Percentiles rank a stretch among this genome's conserved stretches.
Evolutionary conservation across 2,329 filamentous ascomycete species (phyloP).

Genomic region (Whalleya microplaca): DNA sequence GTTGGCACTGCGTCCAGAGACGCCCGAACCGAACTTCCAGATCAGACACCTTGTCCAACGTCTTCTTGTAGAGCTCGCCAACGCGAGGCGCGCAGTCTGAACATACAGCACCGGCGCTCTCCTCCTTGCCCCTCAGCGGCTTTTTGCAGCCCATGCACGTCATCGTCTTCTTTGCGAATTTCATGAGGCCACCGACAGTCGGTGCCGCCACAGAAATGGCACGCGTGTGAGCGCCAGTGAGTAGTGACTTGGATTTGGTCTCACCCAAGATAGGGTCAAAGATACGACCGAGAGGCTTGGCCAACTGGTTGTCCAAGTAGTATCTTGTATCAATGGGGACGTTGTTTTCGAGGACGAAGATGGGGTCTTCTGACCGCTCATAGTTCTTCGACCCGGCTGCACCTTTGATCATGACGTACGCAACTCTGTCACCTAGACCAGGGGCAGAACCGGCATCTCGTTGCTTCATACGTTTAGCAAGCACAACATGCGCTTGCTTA

Average conservation of each 20-base stretch:
- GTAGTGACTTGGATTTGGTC: conserved; percentile 81
- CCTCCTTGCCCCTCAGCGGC: conserved; percentile 78
- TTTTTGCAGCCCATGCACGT: conserved; percentile 99
- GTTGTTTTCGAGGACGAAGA: conserved; percentile 97
- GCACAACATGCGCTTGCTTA: conserved; percentile 95
- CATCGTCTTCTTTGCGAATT: conserved; percentile 95
- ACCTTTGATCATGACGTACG: conserved; percentile 97
- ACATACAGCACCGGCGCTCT: conserved; percentile 86
- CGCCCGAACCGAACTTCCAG: conserved; percentile 90
- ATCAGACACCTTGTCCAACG: conserved; percentile 84
- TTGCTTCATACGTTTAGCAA: conserved; percentile 95
- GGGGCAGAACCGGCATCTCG: conserved; percentile 94
- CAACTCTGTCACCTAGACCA: conserved; percentile 90
- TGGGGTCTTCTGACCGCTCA: conserved; percentile 95
- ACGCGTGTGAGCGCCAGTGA: conserved; percentile 94
- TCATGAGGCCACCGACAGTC: conserved; percentile 92
- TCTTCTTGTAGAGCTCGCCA: conserved; percentile 92
- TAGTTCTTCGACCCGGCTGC: conserved; percentile 90
- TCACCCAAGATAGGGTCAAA: conserved; percentile 98
- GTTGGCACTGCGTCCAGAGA: conserved; percentile 97
- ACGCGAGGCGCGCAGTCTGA: conserved; percentile 81
- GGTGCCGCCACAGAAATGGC: conserved; percentile 91
- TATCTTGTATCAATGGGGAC: conserved; percentile 98
- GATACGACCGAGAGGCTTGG: conserved; percentile 91
- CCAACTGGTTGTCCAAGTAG: conserved; percentile 97